Percentiles rank a stretch among this genome's conserved stretches.
Conservation (phyloP, 2,329 filamentous ascomycete genomes). For the Rhexocercosporidium sp. region DNA sequence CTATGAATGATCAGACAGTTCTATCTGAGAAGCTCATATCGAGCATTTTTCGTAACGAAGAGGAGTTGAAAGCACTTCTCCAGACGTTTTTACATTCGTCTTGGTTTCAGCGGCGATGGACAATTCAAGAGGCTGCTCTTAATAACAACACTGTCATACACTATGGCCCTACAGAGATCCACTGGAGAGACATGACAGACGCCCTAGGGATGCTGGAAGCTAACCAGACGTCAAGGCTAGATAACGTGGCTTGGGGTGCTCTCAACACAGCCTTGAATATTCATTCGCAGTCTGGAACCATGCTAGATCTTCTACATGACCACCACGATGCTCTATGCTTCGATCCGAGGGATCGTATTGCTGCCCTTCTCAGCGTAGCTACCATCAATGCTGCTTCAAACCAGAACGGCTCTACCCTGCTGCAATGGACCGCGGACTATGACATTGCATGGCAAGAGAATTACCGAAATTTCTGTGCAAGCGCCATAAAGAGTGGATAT, state of each 20-base stretch:
- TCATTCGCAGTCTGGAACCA: background rate
- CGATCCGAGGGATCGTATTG: background rate
- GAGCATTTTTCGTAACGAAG: background rate
- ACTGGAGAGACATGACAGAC: background rate
- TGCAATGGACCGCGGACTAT: background rate
- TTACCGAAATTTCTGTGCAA: background rate
- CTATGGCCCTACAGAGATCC: background rate
- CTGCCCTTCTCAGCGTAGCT: background rate
- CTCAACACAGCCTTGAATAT: background rate
- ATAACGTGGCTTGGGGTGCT: background rate
- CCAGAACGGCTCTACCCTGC: background rate
- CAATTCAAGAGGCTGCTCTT: background rate
- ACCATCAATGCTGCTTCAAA: background rate
- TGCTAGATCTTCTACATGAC: background rate
- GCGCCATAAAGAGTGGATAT: background rate
- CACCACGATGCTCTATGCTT: background rate
- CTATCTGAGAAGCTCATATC: background rate
- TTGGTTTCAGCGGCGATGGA: background rate
- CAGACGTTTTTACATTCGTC: background rate
- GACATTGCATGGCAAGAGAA: background rate
- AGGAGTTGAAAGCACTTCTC: background rate
- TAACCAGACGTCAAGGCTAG: background rate
- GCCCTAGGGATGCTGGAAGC: background rate
- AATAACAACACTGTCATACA: background rate
- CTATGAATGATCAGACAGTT: background rate